Evolutionary conservation across 768 basidiomycete species (phyloP), one percentile per base, ranked within the genome.

Genomic region (Termitomyces sp.): DNA sequence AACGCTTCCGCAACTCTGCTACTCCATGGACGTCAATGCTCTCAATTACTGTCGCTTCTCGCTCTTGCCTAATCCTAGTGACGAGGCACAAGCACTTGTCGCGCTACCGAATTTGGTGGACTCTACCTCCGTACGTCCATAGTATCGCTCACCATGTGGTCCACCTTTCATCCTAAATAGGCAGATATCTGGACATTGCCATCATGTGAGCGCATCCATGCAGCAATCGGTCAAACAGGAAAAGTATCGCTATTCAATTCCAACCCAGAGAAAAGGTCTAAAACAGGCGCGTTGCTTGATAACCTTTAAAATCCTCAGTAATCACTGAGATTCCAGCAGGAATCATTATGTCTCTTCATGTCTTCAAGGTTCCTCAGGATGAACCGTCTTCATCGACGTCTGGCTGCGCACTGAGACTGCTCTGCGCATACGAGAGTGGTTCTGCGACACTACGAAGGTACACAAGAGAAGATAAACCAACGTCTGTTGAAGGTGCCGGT

Each of bases 1-100:
- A 7, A 75, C 80, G 1, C 70, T 71, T 0, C 89, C 90, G 4
- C 58, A 67, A 7, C 69, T 90, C 4, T 68, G 72, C 12, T 88
- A 86, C 64, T 88, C 89, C 0, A 73, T 98, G 69, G 90, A 94
- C 65, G 86, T 95, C 58, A 99, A 99, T 67, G 87, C 96, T 2
- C 78, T 98, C 55, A 97, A 96, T 66, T 98, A 89, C 69, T 98
- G 96, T 71, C 84, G 88, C 2, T 94, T 97, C 71, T 88, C 91
- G 7, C 74, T 98, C 3, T 68, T 89, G 33, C 64, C 39, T 33
- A 54, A 60, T 63, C 62, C 49, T 28, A 62, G 51, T 47, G 58
- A 56, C 8, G 58, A 56, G 41, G 47, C 64, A 62, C 59, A 65
- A 64, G 86, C 83, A 1, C 72, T 94, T 46, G 68, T 98, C 28